Percentiles rank a stretch among this genome's conserved stretches.
Evolutionary conservation across 345 rosid genomes (phyloP).

Genomic region (Ricinus communis): DNA sequence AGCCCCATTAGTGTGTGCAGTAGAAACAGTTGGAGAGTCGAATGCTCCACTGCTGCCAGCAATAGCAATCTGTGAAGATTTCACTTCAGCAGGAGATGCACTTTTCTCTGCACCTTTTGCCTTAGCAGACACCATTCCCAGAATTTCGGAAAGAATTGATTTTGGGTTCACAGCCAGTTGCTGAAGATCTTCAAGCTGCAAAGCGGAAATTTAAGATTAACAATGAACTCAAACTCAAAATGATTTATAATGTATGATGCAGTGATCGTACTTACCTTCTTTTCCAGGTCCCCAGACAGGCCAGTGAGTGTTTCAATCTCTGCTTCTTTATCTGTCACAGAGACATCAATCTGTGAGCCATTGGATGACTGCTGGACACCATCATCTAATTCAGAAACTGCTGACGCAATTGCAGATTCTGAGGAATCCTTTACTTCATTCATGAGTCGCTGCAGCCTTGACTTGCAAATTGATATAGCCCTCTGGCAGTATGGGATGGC

Average conservation of each 20-base stretch:
- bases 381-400: constrained; percentile 50
- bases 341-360: constrained; percentile 40
- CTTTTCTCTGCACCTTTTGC: constrained; percentile 41
- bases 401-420: constrained; percentile 49
- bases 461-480: constrained; percentile 76
- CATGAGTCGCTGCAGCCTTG: constrained; percentile 53
- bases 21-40: constrained; percentile 68
- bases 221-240: constrained; percentile 6
- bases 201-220: constrained; percentile 8
- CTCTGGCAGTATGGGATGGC: constrained; percentile 78
- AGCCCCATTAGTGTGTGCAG: constrained; percentile 69
- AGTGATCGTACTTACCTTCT: constrained; percentile 55
- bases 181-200: constrained; percentile 94
- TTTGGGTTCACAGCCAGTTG: constrained; percentile 62
- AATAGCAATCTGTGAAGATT: constrained; percentile 64
- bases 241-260: neutral
- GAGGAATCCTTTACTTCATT: constrained; percentile 54
- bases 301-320: constrained; percentile 69
- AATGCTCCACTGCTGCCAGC: constrained; percentile 41
- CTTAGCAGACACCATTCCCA: constrained; percentile 61
- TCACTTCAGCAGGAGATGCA: constrained; percentile 38
- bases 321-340: constrained; percentile 60
- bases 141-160: constrained; percentile 67
- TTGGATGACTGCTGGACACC: constrained; percentile 58
- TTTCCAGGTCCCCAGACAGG: constrained; percentile 75